Conservation (phyloP, 2,329 filamentous ascomycete genomes). For the Pseudogymnoascus sp. region DNA sequence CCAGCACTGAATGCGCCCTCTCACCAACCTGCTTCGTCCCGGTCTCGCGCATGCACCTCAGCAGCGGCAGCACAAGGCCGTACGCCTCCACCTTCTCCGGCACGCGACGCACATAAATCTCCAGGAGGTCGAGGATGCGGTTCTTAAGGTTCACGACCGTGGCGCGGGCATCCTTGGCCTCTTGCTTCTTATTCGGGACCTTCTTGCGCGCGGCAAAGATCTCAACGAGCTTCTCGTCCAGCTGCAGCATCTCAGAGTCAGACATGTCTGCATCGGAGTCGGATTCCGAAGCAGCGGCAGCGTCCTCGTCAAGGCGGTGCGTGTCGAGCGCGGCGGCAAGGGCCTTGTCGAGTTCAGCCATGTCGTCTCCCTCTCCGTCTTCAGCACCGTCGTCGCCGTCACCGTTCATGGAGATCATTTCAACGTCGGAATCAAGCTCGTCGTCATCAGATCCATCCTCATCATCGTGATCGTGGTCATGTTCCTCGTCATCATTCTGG, state of each 20-base stretch:
- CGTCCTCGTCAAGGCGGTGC: conserved; percentile 53
- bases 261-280: conserved; percentile 77
- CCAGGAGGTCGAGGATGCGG: conserved; percentile 78
- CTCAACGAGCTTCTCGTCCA: conserved; percentile 74
- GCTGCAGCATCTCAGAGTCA: conserved; percentile 87
- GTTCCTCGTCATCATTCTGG: conserved; percentile 51
- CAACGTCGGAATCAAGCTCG: conserved; percentile 39
- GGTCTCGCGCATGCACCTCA: conserved; percentile 70
- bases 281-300: conserved; percentile 41
- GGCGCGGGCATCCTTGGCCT: conserved; percentile 79
- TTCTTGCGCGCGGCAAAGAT: conserved; percentile 76
- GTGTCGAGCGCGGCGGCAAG: conserved; percentile 72
- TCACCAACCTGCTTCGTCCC: conserved; percentile 65
- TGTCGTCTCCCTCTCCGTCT: conserved; percentile 33
- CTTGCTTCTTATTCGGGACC: conserved; percentile 62
- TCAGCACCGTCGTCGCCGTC: conserved; percentile 33
- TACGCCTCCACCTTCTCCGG: conserved; percentile 59
- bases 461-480: conserved; percentile 36
- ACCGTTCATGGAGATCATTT: conserved; percentile 40
- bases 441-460: conserved; percentile 28
- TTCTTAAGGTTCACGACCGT: conserved; percentile 92
- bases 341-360: conserved; percentile 53
- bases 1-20: conserved; percentile 64
- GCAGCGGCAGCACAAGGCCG: conserved; percentile 63
- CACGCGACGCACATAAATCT: conserved; percentile 76